Evolutionary conservation across 1,284 basidiomycete genomes (phyloP).

Genomic region (Pterulicium gracile): DNA sequence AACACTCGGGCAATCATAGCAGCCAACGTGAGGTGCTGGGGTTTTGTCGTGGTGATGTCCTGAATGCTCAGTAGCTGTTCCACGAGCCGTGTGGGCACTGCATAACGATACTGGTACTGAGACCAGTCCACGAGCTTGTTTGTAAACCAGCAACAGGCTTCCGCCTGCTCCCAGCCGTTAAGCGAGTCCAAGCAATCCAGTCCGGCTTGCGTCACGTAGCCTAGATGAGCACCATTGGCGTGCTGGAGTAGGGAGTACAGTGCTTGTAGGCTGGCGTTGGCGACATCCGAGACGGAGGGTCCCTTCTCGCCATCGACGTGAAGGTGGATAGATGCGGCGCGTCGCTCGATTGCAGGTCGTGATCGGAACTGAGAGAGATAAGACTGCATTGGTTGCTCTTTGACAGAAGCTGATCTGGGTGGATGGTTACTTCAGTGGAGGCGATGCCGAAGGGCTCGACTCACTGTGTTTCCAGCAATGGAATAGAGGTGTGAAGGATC

Average conservation of each 20-base stretch:
- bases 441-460: conserved; percentile 18
- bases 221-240: conserved; percentile 70
- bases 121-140: conserved; percentile 74
- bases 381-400: conserved; percentile 59
- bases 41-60: conserved; percentile 40
- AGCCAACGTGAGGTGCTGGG: conserved; percentile 62
- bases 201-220: conserved; percentile 59
- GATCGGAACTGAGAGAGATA: conserved; percentile 76
- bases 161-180: conserved; percentile 60
- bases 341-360: conserved; percentile 64
- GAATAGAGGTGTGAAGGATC: conserved; percentile 52
- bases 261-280: conserved; percentile 63
- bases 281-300: conserved; percentile 66
- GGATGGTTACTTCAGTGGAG: conserved; percentile 3
- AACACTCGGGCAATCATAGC: conserved; percentile 82
- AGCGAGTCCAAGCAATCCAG: conserved; percentile 56
- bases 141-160: conserved; percentile 79
- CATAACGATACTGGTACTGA: conserved; percentile 87
- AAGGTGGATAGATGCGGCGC: conserved; percentile 78
- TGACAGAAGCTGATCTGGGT: conserved; percentile 45
- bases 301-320: conserved; percentile 85
- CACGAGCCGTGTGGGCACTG: conserved; percentile 77
- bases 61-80: conserved; percentile 69
- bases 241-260: conserved; percentile 69
- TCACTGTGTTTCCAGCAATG: conserved; percentile 60